Evolutionary conservation across 1,284 basidiomycete species (phyloP), one percentile per base, ranked within the genome.

Genomic region (Termitomyces sp.): DNA sequence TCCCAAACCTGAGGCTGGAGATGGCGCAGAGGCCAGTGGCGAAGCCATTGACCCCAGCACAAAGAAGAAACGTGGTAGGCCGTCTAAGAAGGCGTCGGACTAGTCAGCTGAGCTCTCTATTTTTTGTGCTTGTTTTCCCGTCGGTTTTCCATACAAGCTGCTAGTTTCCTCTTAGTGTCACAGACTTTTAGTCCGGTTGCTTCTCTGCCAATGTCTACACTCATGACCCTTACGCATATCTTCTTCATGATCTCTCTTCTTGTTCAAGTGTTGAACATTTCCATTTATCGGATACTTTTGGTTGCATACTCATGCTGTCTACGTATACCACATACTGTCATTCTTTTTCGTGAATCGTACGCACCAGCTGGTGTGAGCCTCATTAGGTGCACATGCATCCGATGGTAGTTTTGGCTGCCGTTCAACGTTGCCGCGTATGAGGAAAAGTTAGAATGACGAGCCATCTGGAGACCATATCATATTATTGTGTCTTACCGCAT

Each of bases 21-120:
- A 72, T 54, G 72, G 71, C 17, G 70, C 72, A 33, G 68, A 24
- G 15, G 49, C 68, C 8, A 62, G 69, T 61, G 74, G 65, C 31
- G 80, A 80, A 52, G 66, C 67, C 50, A 65, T 64, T 38, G 81
- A 81, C 64, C 60, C 76, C 57, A 70, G 67, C 62, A 67, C 70
- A 55, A 86, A 82, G 80, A 84, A 77, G 79, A 89, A 82, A 73
- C 76, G 84, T 61, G 86, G 86, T 50, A 78, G 86, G 63, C 87
- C 86, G 63, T 81, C 82, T 66, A 90, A 90, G 80, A 81, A 80
- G 67, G 61, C 72, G 50, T 58, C 68, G 51, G 60, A 61, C 15
- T 63, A 58, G 50, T 45, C 47, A 47, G 46, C 53, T 41, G 33
- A 46, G 30, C 50, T 43, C 52, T 36, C 40, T 53, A 44, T 55